These are phyloP conservation scores for Thelonectria blattea DNA, from an alignment of 2,329 filamentous ascomycete species.

Conservation along the genomic window DNA sequence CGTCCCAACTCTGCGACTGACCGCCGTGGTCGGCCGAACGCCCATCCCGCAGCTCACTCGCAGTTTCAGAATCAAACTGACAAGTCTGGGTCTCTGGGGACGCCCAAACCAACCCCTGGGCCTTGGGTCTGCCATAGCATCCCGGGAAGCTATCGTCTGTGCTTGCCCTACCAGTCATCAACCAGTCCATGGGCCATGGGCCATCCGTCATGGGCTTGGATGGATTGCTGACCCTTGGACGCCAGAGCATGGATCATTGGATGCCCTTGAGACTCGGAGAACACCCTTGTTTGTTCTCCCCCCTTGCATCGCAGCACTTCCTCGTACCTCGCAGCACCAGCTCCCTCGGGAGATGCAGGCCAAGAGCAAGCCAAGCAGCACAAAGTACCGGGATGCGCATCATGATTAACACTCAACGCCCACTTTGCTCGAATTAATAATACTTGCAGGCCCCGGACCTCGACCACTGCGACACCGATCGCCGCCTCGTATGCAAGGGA, in stretches of 20 bases:
- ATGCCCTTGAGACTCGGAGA: constrained; percentile 3
- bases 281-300: constrained; percentile 11
- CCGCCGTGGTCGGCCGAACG: background rate
- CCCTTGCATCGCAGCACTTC: background rate
- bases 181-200: background rate
- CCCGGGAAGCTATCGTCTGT: constrained; percentile 11
- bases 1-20: constrained; percentile 17
- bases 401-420: background rate
- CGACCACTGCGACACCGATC: background rate
- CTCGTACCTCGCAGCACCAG: constrained; percentile 2
- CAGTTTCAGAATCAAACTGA: constrained; percentile 14
- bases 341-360: constrained; percentile 5
- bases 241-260: constrained; percentile 11
- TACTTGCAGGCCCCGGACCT: background rate
- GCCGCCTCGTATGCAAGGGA: background rate
- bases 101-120: constrained; percentile 8
- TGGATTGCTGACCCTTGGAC: constrained; percentile 5
- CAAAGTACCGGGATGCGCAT: constrained; percentile 6
- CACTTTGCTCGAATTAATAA: background rate
- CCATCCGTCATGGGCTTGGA: background rate
- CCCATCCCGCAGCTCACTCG: constrained; percentile 6
- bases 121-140: background rate
- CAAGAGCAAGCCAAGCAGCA: constrained; percentile 1
- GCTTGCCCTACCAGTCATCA: background rate
- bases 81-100: constrained; percentile 3